Conservation (phyloP, 768 basidiomycete species). For the Agrocybe chaxingu region DNA sequence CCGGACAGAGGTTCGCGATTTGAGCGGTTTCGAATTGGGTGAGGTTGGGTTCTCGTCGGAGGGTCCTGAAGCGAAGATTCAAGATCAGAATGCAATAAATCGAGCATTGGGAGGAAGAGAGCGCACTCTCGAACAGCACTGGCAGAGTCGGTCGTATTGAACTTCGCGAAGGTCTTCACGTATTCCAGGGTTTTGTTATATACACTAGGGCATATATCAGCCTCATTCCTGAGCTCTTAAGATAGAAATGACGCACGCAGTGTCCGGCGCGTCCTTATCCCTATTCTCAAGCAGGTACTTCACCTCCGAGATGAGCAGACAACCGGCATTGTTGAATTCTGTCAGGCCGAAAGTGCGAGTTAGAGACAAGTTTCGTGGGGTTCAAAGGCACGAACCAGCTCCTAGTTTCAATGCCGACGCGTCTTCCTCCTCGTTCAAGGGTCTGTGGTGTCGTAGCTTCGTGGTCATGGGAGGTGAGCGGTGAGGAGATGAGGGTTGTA, state of each 20-base stretch:
- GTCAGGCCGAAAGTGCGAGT: not conserved
- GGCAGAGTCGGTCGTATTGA: conserved; percentile 81
- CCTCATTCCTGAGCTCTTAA: not conserved
- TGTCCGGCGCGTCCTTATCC: conserved; percentile 85
- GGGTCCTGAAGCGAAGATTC: conserved; percentile 45
- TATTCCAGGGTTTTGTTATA: conserved; percentile 94
- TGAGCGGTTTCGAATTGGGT: conserved; percentile 93
- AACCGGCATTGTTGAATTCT: conserved; percentile 94
- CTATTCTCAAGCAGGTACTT: conserved; percentile 86
- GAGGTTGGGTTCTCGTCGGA: conserved; percentile 73
- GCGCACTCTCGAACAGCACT: conserved; percentile 84
- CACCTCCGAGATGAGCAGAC: conserved; percentile 88
- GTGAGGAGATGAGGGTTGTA: not conserved
- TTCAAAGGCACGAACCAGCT: conserved; percentile 40
- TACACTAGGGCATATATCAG: conserved; percentile 47
- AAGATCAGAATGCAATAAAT: not conserved
- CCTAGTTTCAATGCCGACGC: conserved; percentile 83
- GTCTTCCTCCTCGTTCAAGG: conserved; percentile 76
- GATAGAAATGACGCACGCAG: conserved; percentile 51
- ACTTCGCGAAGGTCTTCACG: conserved; percentile 88
- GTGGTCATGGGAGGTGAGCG: conserved; percentile 42
- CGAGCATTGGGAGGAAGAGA: not conserved
- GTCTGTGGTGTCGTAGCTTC: conserved; percentile 57
- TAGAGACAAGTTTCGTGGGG: not conserved
- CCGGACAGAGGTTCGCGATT: conserved; percentile 88